Percentiles rank a stretch among this genome's conserved stretches.
Evolutionary conservation across 208 protist species (phyloP).

Genomic region (Leishmania major): DNA sequence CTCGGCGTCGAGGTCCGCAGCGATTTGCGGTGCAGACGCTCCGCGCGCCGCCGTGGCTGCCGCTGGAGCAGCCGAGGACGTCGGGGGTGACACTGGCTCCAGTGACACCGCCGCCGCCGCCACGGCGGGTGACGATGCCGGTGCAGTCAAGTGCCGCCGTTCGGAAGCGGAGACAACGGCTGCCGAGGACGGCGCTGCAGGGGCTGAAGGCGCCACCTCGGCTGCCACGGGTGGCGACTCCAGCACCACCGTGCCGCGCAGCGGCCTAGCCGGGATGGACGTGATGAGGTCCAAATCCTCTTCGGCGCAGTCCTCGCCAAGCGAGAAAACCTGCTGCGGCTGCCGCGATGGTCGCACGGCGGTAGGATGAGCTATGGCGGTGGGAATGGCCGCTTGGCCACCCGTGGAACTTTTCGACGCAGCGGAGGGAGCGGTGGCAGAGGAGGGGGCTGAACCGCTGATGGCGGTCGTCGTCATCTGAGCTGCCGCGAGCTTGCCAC

Average conservation of each 20-base stretch:
- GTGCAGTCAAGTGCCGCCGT: neutral
- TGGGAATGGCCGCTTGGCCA: constrained; percentile 28
- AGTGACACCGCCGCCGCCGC: neutral
- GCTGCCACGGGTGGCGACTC: neutral
- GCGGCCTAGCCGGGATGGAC: constrained; percentile 32
- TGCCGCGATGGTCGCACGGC: neutral
- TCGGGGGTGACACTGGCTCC: constrained; percentile 7
- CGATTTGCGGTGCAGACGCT: constrained; percentile 20
- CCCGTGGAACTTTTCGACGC: constrained; percentile 21
- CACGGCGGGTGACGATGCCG: neutral
- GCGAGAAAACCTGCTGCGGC: constrained; percentile 46
- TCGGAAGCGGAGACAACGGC: neutral
- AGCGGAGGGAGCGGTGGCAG: neutral
- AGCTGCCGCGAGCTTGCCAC: neutral
- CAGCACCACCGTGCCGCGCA: constrained; percentile 18
- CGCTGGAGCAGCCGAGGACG: neutral
- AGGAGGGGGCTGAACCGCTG: neutral
- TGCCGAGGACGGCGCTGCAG: neutral
- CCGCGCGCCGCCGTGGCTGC: neutral
- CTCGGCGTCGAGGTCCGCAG: constrained; percentile 60
- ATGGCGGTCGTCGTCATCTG: neutral
- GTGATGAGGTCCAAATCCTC: constrained; percentile 83
- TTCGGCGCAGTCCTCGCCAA: constrained; percentile 55
- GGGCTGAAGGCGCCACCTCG: neutral
- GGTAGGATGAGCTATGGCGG: constrained; percentile 1